Evolutionary conservation across 2,329 filamentous ascomycete genomes (phyloP).

Genomic region (Fusarium sp.): DNA sequence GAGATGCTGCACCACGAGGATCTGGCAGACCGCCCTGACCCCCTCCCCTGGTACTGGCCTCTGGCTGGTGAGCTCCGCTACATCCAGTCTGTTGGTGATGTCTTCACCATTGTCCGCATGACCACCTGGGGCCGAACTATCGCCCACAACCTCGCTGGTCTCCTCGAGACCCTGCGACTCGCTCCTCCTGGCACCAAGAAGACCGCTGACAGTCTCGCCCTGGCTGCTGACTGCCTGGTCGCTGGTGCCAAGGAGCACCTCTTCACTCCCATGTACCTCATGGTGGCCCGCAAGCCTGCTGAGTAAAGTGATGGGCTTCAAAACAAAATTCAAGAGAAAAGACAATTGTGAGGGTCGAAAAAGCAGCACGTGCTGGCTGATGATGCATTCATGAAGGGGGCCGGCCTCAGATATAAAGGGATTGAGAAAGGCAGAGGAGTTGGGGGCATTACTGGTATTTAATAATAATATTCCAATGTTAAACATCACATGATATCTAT

Average conservation of each 20-base stretch:
- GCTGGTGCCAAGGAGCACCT: slow-evolving; percentile 88
- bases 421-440: slow-evolving; percentile 34
- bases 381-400: slow-evolving; percentile 39
- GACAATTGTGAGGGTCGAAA: slow-evolving; percentile 32
- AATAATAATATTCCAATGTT: slow-evolving; percentile 46
- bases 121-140: slow-evolving; percentile 83
- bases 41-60: slow-evolving; percentile 94
- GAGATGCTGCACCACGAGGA: slow-evolving; percentile 87
- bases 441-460: slow-evolving; percentile 42
- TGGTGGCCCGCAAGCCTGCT: slow-evolving; percentile 88
- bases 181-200: slow-evolving; percentile 90
- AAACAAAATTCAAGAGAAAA: slow-evolving; percentile 15
- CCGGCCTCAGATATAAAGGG: slow-evolving; percentile 32
- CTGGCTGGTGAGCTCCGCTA: slow-evolving; percentile 87
- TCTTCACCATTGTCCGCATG: slow-evolving; percentile 89
- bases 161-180: slow-evolving; percentile 79
- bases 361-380: slow-evolving; percentile 29
- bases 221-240: slow-evolving; percentile 86
- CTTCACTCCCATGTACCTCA: slow-evolving; percentile 99
- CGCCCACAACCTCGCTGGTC: slow-evolving; percentile 81
- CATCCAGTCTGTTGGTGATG: slow-evolving; percentile 81
- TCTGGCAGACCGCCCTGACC: slow-evolving; percentile 80
- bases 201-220: slow-evolving; percentile 89
- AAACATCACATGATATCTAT: slow-evolving; percentile 24
- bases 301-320: slow-evolving; percentile 28